Evolutionary conservation across 495 filamentous ascomycete species (phyloP).

Genomic region (Lepidopterella palustris): DNA sequence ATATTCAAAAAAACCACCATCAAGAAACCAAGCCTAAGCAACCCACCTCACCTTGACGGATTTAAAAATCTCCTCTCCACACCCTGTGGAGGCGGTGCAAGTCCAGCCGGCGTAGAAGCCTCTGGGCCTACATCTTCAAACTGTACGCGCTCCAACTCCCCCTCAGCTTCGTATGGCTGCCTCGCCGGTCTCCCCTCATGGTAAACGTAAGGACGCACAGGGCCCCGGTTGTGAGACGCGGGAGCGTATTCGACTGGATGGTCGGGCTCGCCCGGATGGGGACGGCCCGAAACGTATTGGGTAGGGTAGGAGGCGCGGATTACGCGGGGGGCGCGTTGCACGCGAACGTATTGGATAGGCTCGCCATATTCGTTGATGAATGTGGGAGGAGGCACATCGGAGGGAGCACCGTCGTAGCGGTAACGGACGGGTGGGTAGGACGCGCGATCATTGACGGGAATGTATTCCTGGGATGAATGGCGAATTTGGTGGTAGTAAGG

Average conservation of each 20-base stretch:
- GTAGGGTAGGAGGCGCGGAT: conserved; percentile 5
- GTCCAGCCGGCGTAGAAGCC: too few relatives aligned
- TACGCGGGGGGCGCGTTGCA: conserved; percentile 12
- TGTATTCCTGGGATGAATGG: conserved; percentile 9
- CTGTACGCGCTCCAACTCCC: neutral
- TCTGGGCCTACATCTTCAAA: neutral
- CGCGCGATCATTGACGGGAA: conserved; percentile 18
- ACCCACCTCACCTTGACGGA: too few relatives aligned
- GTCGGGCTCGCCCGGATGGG: neutral
- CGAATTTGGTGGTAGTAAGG: conserved; percentile 6
- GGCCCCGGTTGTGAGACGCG: conserved; percentile 12
- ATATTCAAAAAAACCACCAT: too few relatives aligned
- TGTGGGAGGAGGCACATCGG: conserved; percentile 13
- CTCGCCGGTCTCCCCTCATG: conserved; percentile 15
- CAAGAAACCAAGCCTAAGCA: too few relatives aligned
- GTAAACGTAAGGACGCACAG: conserved; percentile 18
- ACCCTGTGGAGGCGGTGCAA: too few relatives aligned
- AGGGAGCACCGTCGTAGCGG: conserved; percentile 9
- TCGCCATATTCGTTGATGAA: conserved; percentile 20
- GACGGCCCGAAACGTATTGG: conserved; percentile 2
- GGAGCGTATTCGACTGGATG: conserved; percentile 6
- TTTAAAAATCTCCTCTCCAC: too few relatives aligned
- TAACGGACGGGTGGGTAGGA: conserved; percentile 8
- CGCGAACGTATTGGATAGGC: conserved; percentile 15
- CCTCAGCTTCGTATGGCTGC: conserved; percentile 12